phyloP scores from a whole-genome alignment of 257 asterid genomes.

The Perilla frutescens region DNA sequence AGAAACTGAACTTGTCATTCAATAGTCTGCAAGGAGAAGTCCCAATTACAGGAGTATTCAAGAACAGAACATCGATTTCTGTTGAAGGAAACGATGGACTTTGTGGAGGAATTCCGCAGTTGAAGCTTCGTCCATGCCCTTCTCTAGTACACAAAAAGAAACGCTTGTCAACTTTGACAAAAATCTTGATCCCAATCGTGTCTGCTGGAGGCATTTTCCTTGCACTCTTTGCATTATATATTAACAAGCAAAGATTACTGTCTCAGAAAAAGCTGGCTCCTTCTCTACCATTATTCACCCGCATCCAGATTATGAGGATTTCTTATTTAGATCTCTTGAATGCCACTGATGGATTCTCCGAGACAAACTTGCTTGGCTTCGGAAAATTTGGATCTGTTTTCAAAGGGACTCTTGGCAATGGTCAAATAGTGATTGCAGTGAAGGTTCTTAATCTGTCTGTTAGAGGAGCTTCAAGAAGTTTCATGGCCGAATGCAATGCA shows the following conservation, averaged over 20 bases:
- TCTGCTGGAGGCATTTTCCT: not conserved
- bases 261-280: not conserved
- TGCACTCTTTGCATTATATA: not conserved
- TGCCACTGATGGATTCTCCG: constrained; percentile 35
- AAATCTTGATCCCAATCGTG: constrained; percentile 14
- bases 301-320: constrained; percentile 13
- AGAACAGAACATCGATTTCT: not conserved
- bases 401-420: constrained; percentile 11
- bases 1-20: too few relatives aligned
- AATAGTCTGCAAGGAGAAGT: too few relatives aligned
- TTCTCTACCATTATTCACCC: not conserved
- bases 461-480: constrained; percentile 40
- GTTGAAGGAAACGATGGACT: constrained; percentile 24
- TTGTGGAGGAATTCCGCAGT: constrained; percentile 30
- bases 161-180: not conserved
- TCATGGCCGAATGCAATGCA: constrained; percentile 15
- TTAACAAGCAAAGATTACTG: not conserved
- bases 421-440: constrained; percentile 13
- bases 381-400: not conserved
- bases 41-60: not conserved
- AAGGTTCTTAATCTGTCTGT: constrained; percentile 33
- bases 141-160: not conserved
- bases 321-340: constrained; percentile 36
- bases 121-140: constrained; percentile 25
- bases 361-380: constrained; percentile 14